These are phyloP conservation scores for Auricularia cornea DNA, from an alignment of 768 basidiomycete species.

Conservation along the genomic window DNA sequence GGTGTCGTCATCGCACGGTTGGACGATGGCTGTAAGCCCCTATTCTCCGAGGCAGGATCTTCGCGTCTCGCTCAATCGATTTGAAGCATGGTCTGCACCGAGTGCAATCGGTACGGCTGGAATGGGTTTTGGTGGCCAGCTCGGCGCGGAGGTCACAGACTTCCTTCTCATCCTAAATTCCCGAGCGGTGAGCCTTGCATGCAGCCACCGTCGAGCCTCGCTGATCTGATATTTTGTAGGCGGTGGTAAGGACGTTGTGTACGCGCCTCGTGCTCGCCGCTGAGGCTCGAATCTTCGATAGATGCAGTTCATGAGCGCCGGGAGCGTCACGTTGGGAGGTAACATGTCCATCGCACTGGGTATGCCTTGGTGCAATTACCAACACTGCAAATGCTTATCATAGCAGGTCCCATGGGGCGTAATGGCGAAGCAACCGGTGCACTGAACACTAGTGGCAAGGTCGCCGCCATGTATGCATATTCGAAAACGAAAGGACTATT, in stretches of 20 bases:
- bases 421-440: constrained; percentile 90
- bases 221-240: background rate
- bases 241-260: constrained; percentile 1
- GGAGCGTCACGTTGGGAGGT: constrained; percentile 82
- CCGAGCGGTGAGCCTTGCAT: constrained; percentile 45
- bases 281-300: constrained; percentile 25
- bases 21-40: constrained; percentile 64
- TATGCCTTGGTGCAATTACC: constrained; percentile 3
- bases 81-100: constrained; percentile 82
- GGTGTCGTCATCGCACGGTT: constrained; percentile 85
- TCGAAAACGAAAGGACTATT: constrained; percentile 91
- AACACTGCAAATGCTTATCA: constrained; percentile 20
- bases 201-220: background rate
- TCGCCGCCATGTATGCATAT: constrained; percentile 94
- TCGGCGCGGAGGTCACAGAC: constrained; percentile 83
- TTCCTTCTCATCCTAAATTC: constrained; percentile 87
- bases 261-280: background rate
- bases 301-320: constrained; percentile 90
- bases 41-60: background rate
- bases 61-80: constrained; percentile 2
- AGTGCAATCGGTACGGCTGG: constrained; percentile 93
- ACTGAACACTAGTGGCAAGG: constrained; percentile 72
- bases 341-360: constrained; percentile 22
- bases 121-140: constrained; percentile 72
- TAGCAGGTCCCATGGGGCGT: constrained; percentile 87